Conservation (phyloP, 192 early-diverging fungal genomes). For the Dissophora ornata region DNA sequence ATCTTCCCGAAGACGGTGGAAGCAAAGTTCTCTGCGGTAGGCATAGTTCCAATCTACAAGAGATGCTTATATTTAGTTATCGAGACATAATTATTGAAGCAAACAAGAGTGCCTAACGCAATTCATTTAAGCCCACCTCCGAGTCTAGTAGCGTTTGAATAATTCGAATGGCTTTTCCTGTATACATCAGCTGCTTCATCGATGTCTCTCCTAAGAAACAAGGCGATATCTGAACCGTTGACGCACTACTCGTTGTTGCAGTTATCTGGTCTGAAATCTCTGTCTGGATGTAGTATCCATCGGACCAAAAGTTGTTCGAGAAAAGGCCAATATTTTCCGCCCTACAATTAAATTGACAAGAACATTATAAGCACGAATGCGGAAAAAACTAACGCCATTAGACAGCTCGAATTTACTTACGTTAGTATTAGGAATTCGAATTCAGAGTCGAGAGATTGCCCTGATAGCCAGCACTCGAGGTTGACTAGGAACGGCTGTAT, state of each 20-base stretch:
- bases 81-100: no score
- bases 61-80: no score
- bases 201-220: constrained; percentile 18
- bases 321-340: constrained; percentile 15
- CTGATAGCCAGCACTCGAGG: constrained; percentile 40
- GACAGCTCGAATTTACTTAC: constrained; percentile 22
- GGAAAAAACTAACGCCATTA: no score
- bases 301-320: constrained; percentile 36
- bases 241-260: background rate
- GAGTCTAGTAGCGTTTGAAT: constrained; percentile 2
- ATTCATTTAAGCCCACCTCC: constrained; percentile 26
- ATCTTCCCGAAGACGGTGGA: constrained; percentile 3
- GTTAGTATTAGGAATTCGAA: constrained; percentile 32
- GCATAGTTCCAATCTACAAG: background rate
- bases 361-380: no score
- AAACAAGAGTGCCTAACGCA: no score
- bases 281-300: constrained; percentile 16
- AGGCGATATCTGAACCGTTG: constrained; percentile 13
- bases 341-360: background rate
- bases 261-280: constrained; percentile 5
- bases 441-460: constrained; percentile 21
- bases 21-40: constrained; percentile 7
- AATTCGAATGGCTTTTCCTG: constrained; percentile 47
- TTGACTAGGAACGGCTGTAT: constrained; percentile 33
- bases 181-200: constrained; percentile 23